Evolutionary conservation across 129 eudicot genomes (phyloP).

Genomic region (Sambucus nigra): DNA sequence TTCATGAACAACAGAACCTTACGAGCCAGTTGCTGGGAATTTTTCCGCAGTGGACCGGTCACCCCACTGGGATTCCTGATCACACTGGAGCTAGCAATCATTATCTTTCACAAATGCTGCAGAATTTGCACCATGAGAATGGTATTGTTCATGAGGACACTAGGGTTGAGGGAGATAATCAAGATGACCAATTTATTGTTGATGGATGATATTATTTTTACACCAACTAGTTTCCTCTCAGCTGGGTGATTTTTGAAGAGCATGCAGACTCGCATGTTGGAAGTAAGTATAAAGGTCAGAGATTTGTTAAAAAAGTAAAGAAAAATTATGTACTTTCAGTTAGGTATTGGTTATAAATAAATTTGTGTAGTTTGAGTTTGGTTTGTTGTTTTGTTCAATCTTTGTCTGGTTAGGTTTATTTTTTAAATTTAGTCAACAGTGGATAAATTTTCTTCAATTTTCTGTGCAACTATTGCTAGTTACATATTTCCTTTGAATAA

Average conservation of each 20-base stretch:
- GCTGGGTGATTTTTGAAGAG: not conserved
- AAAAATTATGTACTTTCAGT: not conserved
- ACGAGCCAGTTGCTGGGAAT: conserved; percentile 63
- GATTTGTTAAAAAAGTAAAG: not conserved
- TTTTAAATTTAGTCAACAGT: conserved; percentile 3
- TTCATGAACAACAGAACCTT: conserved; percentile 77
- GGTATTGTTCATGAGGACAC: conserved; percentile 81
- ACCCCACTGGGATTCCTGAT: conserved; percentile 53
- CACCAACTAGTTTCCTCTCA: conserved; percentile 7
- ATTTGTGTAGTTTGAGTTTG: not conserved
- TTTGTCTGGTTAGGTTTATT: not conserved
- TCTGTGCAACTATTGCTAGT: conserved; percentile 4
- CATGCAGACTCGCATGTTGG: not conserved
- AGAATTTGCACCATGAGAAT: conserved; percentile 68
- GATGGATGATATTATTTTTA: conserved; percentile 36
- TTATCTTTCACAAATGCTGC: conserved; percentile 91
- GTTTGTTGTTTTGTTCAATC: not conserved
- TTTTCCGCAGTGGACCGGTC: conserved; percentile 84
- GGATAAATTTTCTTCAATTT: conserved; percentile 2
- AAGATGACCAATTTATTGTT: conserved; percentile 80
- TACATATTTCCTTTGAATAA: not conserved
- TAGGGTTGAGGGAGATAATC: conserved; percentile 66
- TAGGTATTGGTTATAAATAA: not conserved
- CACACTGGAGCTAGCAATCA: conserved; percentile 55
- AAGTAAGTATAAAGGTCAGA: conserved; percentile 3